Base-by-base conservation (phyloP, 202 grass and related monocot species). In the Hordeum pubiflorum region DNA sequence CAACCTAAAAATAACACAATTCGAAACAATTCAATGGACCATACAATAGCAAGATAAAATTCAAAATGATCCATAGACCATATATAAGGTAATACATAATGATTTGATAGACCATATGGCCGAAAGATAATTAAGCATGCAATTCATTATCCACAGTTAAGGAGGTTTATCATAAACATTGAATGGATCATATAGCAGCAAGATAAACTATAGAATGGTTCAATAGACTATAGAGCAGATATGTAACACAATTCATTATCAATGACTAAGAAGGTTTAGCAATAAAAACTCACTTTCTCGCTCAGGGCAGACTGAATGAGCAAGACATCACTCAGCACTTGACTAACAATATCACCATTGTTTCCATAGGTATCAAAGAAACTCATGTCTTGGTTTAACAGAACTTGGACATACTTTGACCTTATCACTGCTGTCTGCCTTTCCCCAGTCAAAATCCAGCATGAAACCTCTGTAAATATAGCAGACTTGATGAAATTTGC, bases 371-470 rank as follows among this genome's bases (percentile, higher is more conserved):
- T 98, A 83, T 98, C 95, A 78, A 98, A 98, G 78, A 98, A 98
- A 87, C 95, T 98, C 95, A 98, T 98, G 76, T 98, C 95, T 67
- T 98, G 95, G 81, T 94, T 98, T 69, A 98, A 85, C 64, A 98
- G 75, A 7, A 98, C 95, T 65, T 98, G 88, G 44, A 98, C 92
- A 24, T 98, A 98, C 77, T 93, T 98, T 18, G 95, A 93, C 79
- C 95, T 87, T 75, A 97, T 93, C 22, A 97, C 94, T n/a, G 94
- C 94, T 14, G 94, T 97, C 85, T 97, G 94, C 62, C 94, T 94
- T 83, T 97, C 94, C 76, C 94, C 94, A 77, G 92, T 94, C 64
- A 97, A 91, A 94, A 97, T 97, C 94, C 94, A 97, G 80, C 94
- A 94, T 1, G 92, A 94, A 64, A 97, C 94, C 90, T 97, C 94